Percentiles rank a stretch among this genome's conserved stretches.
These are phyloP conservation scores for Acanthamoeba culbertsoni DNA, from an alignment of 208 protist genomes.

Conservation along the genomic window DNA sequence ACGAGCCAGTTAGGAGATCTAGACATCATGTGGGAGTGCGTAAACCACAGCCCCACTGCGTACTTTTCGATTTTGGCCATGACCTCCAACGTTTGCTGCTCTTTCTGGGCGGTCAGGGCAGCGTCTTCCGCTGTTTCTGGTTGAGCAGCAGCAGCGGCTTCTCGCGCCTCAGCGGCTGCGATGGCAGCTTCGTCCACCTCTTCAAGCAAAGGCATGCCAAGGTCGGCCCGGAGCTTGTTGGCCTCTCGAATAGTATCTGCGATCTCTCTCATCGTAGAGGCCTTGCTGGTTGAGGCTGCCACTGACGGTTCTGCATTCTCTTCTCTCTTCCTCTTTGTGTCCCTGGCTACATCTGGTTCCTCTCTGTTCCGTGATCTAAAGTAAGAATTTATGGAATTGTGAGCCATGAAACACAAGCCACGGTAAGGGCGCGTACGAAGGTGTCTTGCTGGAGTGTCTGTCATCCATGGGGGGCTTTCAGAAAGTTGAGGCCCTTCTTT, in stretches of 20 bases:
- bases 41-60: too few species aligned
- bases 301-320: neutral
- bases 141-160: neutral
- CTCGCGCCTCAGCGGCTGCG: neutral
- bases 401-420: neutral
- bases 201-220: constrained; percentile 21
- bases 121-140: neutral
- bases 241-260: neutral
- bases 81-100: neutral
- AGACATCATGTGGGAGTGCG: too few species aligned
- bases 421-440: neutral
- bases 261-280: neutral
- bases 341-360: neutral
- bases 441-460: neutral
- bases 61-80: constrained; percentile 28
- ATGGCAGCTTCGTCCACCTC: constrained; percentile 22
- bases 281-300: neutral
- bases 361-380: neutral
- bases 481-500: too few species aligned
- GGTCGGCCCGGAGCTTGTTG: neutral
- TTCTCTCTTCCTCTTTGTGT: neutral
- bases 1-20: too few species aligned
- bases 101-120: neutral
- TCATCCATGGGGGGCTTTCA: too few species aligned
- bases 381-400: neutral